A percentile compares a stretch with the other conserved stretches of the same genome.
These are phyloP conservation scores for Diplosphaera chodatii DNA, from an alignment of 139 green algal species.

Conservation along the genomic window DNA sequence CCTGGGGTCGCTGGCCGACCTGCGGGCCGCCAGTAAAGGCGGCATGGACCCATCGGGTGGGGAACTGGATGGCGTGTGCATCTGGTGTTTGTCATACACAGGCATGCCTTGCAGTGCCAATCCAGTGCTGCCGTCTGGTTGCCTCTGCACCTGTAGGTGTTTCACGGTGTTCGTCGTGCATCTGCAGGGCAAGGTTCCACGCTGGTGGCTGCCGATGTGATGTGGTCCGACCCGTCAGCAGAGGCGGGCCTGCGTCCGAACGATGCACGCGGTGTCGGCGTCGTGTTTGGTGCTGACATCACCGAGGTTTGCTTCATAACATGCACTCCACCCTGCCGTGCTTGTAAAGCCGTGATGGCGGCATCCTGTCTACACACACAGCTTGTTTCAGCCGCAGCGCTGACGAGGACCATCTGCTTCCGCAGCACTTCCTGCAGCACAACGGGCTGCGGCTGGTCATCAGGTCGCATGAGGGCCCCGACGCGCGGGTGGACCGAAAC, in stretches of 20 bases:
- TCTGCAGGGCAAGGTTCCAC: constrained; percentile 34
- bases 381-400: too few relatives aligned
- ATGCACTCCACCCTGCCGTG: too few relatives aligned
- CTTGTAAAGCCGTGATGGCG: too few relatives aligned
- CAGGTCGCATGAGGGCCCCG: constrained; percentile 83
- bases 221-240: constrained; percentile 86
- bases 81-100: too few relatives aligned
- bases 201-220: constrained; percentile 72
- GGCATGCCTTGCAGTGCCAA: too few relatives aligned
- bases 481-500: constrained; percentile 71
- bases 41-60: constrained; percentile 73
- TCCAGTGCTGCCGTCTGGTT: too few relatives aligned
- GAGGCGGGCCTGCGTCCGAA: constrained; percentile 69
- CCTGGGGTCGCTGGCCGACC: constrained; percentile 65
- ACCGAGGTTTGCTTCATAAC: too few relatives aligned
- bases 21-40: constrained; percentile 62
- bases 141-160: too few relatives aligned
- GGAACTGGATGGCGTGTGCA: too few relatives aligned
- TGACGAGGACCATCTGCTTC: too few relatives aligned
- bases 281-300: constrained; percentile 85
- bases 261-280: constrained; percentile 72
- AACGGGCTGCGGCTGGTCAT: constrained; percentile 64
- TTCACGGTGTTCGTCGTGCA: too few relatives aligned
- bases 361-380: too few relatives aligned
- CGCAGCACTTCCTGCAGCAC: constrained; percentile 45